phyloP scores from a whole-genome alignment of 2,329 filamentous ascomycete species.

The Colletotrichum magnum region DNA sequence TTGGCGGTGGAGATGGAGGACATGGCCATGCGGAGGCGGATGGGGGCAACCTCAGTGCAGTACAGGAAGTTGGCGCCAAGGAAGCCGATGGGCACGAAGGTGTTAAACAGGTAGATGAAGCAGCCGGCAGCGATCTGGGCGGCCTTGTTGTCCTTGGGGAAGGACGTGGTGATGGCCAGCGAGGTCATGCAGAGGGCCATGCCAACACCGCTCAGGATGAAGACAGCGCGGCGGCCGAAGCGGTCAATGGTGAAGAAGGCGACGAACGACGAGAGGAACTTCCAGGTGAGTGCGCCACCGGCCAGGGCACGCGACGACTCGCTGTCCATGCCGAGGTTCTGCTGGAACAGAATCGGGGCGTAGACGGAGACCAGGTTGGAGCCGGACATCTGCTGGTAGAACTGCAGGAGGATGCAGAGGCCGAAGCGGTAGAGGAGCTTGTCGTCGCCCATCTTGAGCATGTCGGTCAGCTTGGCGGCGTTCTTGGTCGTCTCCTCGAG shows the following conservation, averaged over 20 bases:
- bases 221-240: conserved; percentile 63
- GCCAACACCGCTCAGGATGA: conserved; percentile 65
- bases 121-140: conserved; percentile 67
- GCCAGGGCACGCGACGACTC: conserved; percentile 58
- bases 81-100: conserved; percentile 72
- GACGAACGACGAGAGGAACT: conserved; percentile 66
- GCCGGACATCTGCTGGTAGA: conserved; percentile 57
- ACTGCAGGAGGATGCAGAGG: conserved; percentile 64
- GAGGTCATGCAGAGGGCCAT: conserved; percentile 70
- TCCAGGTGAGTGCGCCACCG: conserved; percentile 68
- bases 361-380: conserved; percentile 56
- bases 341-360: conserved; percentile 55
- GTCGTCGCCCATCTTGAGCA: conserved; percentile 64
- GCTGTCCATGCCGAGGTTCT: conserved; percentile 55
- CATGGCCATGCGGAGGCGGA: conserved; percentile 66
- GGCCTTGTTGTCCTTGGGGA: conserved; percentile 57
- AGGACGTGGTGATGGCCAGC: conserved; percentile 66
- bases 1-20: conserved; percentile 69
- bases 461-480: conserved; percentile 56
- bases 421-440: conserved; percentile 64
- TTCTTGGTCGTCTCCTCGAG: conserved; percentile 58
- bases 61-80: conserved; percentile 73
- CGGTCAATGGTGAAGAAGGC: conserved; percentile 66
- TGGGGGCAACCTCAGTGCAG: conserved; percentile 70
- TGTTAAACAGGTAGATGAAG: conserved; percentile 73